A percentile compares a stretch with the other conserved stretches of the same genome.
Evolutionary conservation across 768 basidiomycete genomes (phyloP).

Genomic region (Panaeolus papilionaceus): DNA sequence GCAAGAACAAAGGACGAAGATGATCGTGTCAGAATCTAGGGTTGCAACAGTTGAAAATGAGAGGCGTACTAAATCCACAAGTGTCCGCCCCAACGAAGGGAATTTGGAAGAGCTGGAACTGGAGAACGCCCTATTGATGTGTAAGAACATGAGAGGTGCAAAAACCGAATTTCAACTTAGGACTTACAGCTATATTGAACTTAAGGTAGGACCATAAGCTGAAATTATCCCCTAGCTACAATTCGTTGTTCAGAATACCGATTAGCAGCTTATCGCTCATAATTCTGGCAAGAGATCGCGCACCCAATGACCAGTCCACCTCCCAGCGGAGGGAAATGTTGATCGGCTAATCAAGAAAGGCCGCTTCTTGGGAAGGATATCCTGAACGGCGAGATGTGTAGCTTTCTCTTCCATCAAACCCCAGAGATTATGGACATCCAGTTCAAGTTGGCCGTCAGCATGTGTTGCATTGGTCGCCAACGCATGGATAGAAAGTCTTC

Average conservation of each 20-base stretch:
- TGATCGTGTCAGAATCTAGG: background rate
- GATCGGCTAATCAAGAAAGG: conserved; percentile 78
- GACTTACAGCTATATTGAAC: conserved; percentile 56
- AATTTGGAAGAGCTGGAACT: conserved; percentile 86
- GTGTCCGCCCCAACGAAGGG: conserved; percentile 87
- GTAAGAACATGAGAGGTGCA: conserved; percentile 13
- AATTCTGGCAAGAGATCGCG: conserved; percentile 25
- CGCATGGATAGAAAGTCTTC: conserved; percentile 57
- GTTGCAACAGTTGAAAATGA: conserved; percentile 24
- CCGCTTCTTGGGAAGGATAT: conserved; percentile 60
- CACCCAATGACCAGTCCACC: conserved; percentile 79
- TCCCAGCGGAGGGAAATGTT: conserved; percentile 71
- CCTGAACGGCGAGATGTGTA: conserved; percentile 62
- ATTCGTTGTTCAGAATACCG: conserved; percentile 5
- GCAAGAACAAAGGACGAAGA: conserved; percentile 18
- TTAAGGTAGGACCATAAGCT: conserved; percentile 78
- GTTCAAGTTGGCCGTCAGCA: conserved; percentile 61
- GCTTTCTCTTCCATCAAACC: conserved; percentile 75
- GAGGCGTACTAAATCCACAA: conserved; percentile 62
- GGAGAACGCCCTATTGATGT: conserved; percentile 64
- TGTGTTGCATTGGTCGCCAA: conserved; percentile 79
- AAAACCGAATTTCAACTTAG: conserved; percentile 16
- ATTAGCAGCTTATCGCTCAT: conserved; percentile 20
- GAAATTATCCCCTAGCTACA: conserved; percentile 79
- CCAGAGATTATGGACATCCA: conserved; percentile 76